These are phyloP conservation scores for Lathyrus tuberosus DNA, from an alignment of 306 rosid species.

Conservation along the genomic window DNA sequence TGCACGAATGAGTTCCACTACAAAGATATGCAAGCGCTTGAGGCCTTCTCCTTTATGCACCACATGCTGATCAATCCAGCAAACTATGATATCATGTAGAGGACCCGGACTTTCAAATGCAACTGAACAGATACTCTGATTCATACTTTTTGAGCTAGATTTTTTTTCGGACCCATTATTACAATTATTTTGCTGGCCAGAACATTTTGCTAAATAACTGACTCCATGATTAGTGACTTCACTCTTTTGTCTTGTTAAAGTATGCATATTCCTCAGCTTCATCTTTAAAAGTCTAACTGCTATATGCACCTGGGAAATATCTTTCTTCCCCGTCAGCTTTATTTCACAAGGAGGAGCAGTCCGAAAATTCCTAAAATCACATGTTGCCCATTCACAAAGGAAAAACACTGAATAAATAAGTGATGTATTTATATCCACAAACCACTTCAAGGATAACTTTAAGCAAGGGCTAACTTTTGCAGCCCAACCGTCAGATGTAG, in stretches of 20 bases:
- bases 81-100: constrained; percentile 83
- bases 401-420: constrained; percentile 82
- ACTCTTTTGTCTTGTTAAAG: constrained; percentile 47
- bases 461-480: constrained; percentile 79
- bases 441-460: constrained; percentile 82
- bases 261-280: constrained; percentile 61
- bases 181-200: constrained; percentile 50
- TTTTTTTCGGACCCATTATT: constrained; percentile 45
- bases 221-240: constrained; percentile 44
- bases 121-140: constrained; percentile 41
- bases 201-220: constrained; percentile 46
- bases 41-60: constrained; percentile 76
- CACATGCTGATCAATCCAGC: constrained; percentile 97
- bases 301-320: constrained; percentile 75
- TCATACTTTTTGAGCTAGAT: constrained; percentile 45
- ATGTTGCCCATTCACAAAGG: constrained; percentile 98
- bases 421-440: constrained; percentile 59
- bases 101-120: constrained; percentile 90
- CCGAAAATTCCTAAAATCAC: constrained; percentile 86
- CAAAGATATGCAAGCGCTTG: constrained; percentile 68
- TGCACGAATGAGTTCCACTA: constrained; percentile 69
- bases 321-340: constrained; percentile 84
- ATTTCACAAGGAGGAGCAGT: constrained; percentile 59
- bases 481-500: constrained; percentile 69
- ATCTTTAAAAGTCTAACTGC: constrained; percentile 73